phyloP scores from a whole-genome alignment of 192 early-diverging fungal genomes.

The Paraglomus brasilianum region DNA sequence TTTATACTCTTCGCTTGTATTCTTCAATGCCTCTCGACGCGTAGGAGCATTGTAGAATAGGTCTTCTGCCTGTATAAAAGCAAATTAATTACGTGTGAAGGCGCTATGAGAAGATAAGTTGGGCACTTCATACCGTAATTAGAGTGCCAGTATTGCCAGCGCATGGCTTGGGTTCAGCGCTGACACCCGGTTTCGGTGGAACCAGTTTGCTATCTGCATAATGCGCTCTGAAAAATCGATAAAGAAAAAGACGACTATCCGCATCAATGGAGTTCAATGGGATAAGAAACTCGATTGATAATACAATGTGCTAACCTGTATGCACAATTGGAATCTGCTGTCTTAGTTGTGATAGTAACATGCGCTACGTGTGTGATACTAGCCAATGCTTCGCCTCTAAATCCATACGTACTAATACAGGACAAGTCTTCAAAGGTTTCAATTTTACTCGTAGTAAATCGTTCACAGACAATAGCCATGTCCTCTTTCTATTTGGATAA shows the following conservation, averaged over 20 bases:
- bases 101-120: neutral
- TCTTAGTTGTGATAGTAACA: conserved; percentile 82
- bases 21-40: conserved; percentile 82
- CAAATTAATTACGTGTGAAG: too few species aligned
- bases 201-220: conserved; percentile 89
- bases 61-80: conserved; percentile 72
- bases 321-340: conserved; percentile 71
- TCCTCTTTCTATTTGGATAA: conserved; percentile 66
- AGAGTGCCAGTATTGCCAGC: conserved; percentile 96
- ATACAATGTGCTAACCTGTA: conserved; percentile 49
- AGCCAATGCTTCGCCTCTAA: conserved; percentile 95
- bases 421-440: conserved; percentile 80
- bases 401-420: conserved; percentile 88
- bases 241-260: neutral
- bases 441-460: conserved; percentile 95
- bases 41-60: conserved; percentile 93
- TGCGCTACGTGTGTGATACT: conserved; percentile 95
- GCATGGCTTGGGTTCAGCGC: conserved; percentile 83
- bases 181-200: conserved; percentile 69
- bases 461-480: conserved; percentile 86
- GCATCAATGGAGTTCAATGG: neutral
- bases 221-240: conserved; percentile 52
- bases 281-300: neutral
- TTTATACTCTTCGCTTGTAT: conserved; percentile 85
- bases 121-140: conserved; percentile 65